Evolutionary conservation across 768 basidiomycete species (phyloP).

Genomic region (Suillus weaverae): DNA sequence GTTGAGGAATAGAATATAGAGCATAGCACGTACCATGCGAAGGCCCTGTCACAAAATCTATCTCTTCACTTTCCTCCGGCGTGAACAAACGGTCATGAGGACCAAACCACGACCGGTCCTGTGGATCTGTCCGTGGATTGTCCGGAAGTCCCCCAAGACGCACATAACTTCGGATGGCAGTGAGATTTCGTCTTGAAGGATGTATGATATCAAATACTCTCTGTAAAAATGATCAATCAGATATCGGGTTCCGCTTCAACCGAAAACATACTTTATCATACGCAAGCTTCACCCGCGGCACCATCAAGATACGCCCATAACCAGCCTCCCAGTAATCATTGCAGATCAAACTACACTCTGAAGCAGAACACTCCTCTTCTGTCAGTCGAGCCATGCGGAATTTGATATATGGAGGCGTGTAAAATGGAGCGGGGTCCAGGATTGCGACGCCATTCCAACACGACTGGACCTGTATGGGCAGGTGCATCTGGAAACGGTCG

Average conservation of each 20-base stretch:
- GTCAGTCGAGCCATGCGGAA: conserved; percentile 94
- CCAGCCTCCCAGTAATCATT: conserved; percentile 98
- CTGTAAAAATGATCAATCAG: conserved; percentile 38
- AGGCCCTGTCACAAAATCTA: conserved; percentile 81
- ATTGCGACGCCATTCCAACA: conserved; percentile 99
- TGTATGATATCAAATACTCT: conserved; percentile 95
- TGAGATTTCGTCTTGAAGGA: conserved; percentile 85
- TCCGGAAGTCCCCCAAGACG: conserved; percentile 97
- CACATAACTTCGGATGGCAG: conserved; percentile 91
- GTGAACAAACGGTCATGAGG: conserved; percentile 95
- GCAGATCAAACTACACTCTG: conserved; percentile 95
- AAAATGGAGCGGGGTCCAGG: conserved; percentile 94
- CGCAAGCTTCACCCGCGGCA: conserved; percentile 92
- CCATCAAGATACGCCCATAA: conserved; percentile 97
- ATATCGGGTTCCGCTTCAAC: not conserved
- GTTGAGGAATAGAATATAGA: not conserved
- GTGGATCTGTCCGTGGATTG: conserved; percentile 94
- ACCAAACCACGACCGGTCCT: conserved; percentile 97
- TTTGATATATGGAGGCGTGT: conserved; percentile 82
- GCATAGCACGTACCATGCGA: conserved; percentile 60
- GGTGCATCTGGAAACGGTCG: conserved; percentile 83
- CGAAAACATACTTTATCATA: conserved; percentile 73
- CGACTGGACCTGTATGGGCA: conserved; percentile 94
- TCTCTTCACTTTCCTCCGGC: conserved; percentile 75
- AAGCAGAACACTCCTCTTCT: conserved; percentile 91